phyloP scores from a whole-genome alignment of 805 yeast species.

The Wickerhamomyces chaumierensis region DNA sequence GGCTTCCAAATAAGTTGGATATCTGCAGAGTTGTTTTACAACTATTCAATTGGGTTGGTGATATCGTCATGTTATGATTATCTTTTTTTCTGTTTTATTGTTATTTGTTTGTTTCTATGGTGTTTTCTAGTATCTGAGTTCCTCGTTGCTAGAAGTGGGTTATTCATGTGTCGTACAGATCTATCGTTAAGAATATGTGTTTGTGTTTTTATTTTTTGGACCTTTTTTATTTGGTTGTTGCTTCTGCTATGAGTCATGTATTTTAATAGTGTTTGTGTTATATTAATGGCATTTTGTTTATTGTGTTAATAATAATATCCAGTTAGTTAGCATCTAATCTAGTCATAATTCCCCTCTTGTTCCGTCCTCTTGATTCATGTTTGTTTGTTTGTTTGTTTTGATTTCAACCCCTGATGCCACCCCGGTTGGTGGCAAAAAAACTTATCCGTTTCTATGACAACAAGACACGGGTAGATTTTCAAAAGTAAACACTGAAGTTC shows the following conservation, averaged over 20 bases:
- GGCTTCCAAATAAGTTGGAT: conserved; percentile 1
- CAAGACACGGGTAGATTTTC: neutral
- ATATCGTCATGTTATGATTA: no score
- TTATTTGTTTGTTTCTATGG: neutral
- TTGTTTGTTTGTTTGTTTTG: neutral
- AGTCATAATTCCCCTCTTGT: no score
- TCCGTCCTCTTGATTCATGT: no score
- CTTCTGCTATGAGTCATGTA: neutral
- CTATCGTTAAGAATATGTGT: neutral
- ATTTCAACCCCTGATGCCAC: neutral
- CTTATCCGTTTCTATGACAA: neutral
- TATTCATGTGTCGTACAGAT: neutral
- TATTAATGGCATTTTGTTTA: neutral
- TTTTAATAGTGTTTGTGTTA: neutral
- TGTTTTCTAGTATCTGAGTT: neutral
- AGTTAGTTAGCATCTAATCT: no score
- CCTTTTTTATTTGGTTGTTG: neutral
- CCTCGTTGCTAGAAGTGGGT: neutral
- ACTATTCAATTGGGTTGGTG: neutral
- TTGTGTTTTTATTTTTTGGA: neutral
- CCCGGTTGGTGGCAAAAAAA: no score
- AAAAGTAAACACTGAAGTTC: no score
- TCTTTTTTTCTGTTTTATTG: no score
- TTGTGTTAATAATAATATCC: no score
- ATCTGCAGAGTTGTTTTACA: neutral